A percentile compares a stretch with the other conserved stretches of the same genome.
phyloP scores from a whole-genome alignment of 2,329 filamentous ascomycete species.

The Hansfordia pulvinata region DNA sequence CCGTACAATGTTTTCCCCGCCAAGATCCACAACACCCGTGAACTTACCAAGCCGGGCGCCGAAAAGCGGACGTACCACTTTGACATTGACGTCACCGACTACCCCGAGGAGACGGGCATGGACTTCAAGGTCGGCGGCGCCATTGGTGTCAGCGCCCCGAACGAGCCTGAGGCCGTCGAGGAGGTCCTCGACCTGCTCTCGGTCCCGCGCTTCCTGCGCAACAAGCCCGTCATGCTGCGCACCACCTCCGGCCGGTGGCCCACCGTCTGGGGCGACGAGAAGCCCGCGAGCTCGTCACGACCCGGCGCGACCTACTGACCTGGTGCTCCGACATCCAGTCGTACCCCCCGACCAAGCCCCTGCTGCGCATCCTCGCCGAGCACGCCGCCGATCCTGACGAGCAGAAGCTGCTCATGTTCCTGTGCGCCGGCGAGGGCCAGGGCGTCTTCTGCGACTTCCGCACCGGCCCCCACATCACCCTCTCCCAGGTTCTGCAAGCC shows the following conservation, averaged over 20 bases:
- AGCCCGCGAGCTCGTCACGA: slow-evolving; percentile 79
- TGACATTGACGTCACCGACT: slow-evolving; percentile 90
- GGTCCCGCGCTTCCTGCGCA: slow-evolving; percentile 68
- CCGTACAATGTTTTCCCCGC: slow-evolving; percentile 87
- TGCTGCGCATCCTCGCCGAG: slow-evolving; percentile 78
- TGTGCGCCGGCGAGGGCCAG: slow-evolving; percentile 83
- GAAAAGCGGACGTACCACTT: slow-evolving; percentile 98
- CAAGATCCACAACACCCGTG: slow-evolving; percentile 71
- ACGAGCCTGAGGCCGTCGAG: slow-evolving; percentile 63
- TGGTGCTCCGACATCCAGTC: slow-evolving; percentile 95
- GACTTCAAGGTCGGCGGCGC: slow-evolving; percentile 97
- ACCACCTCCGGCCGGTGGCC: slow-evolving; percentile 83
- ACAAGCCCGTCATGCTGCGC: slow-evolving; percentile 68
- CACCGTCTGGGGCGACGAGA: slow-evolving; percentile 92
- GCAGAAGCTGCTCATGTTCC: slow-evolving; percentile 75
- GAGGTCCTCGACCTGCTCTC: slow-evolving; percentile 72
- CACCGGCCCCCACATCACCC: slow-evolving; percentile 72
- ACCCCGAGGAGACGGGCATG: slow-evolving; percentile 68
- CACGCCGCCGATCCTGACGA: slow-evolving; percentile 69
- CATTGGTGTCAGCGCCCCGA: slow-evolving; percentile 85
- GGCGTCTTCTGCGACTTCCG: slow-evolving; percentile 88
- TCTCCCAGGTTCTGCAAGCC: slow-evolving; percentile 75
- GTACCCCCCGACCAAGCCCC: slow-evolving; percentile 75
- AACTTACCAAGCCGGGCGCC: slow-evolving; percentile 75
- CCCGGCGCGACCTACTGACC: slow-evolving; percentile 77